Conservation (phyloP, 2,329 filamentous ascomycete species). For the Nemania sp. region DNA sequence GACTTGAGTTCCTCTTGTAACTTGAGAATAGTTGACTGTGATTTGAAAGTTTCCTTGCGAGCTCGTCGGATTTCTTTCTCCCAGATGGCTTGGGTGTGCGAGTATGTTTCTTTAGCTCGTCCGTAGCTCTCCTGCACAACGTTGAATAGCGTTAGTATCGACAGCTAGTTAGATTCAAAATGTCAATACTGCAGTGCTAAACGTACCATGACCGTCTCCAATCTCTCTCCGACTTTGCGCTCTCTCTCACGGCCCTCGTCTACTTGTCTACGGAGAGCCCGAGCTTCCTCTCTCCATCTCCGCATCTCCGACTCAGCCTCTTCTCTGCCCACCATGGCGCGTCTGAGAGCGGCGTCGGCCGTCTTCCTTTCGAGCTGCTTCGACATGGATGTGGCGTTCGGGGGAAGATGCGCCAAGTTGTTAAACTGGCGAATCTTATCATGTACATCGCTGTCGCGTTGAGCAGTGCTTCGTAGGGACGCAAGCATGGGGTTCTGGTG, state of each 20-base stretch:
- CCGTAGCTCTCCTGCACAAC: constrained; percentile 73
- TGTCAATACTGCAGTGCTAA: constrained; percentile 15
- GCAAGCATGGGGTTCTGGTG: constrained; percentile 44
- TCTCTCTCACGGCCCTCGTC: constrained; percentile 76
- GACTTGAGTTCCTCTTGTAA: constrained; percentile 80
- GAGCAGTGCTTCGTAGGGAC: constrained; percentile 37
- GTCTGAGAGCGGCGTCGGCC: constrained; percentile 73
- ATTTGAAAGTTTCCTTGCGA: constrained; percentile 80
- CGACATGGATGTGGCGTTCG: constrained; percentile 52
- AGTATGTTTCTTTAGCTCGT: constrained; percentile 76
- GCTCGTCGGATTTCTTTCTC: constrained; percentile 79
- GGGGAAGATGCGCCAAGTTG: constrained; percentile 42
- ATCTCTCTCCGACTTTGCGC: constrained; percentile 72
- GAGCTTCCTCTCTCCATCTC: constrained; percentile 70
- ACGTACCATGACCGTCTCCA: constrained; percentile 77
- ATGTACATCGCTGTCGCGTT: constrained; percentile 51
- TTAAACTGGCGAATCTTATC: constrained; percentile 54
- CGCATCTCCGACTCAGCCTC: constrained; percentile 78
- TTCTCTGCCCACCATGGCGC: constrained; percentile 75
- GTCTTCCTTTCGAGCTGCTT: constrained; percentile 73
- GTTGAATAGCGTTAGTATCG: constrained; percentile 27
- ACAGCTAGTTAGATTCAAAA: neutral
- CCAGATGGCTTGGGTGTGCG: constrained; percentile 74
- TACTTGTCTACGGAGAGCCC: constrained; percentile 66
- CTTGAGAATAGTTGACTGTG: constrained; percentile 76